Evolutionary conservation across 352 stramenopile genomes (phyloP), one percentile per base, ranked within the genome.

Genomic region (Pythium vanterpoolii): DNA sequence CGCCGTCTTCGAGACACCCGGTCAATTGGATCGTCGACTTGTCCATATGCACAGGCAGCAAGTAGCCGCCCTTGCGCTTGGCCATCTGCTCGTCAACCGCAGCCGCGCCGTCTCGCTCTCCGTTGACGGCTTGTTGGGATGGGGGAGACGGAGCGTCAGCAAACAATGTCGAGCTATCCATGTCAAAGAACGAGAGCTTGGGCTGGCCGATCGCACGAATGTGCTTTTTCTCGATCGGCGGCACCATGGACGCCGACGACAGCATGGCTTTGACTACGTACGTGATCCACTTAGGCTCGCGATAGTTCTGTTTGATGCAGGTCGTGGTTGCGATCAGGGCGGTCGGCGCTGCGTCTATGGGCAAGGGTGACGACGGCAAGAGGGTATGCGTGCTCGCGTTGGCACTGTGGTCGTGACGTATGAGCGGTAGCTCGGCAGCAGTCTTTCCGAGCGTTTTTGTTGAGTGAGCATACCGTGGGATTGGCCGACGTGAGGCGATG

Each of bases 261-360:
- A 89, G 60, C 31, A 74, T 80, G 16, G 82, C 83, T 48, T 88
- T 87, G 27, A 91, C 66, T 38, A 88, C 60, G 44, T 85, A 88
- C 28, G 86, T 66, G 60, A 74, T 83, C 82, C 82, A 91, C 36
- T 85, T 87, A 14, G 82, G 72, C 26, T 87, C 77, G 21, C 76
- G 72, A 19, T 77, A 87, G 2, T 59, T 80, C 45, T 88, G 76
- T 16, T 74, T 72, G 9, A 87, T 68, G 31, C 79, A 91, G 19
- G 77, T 69, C 16, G 69, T 81, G 0, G 60, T 72, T 1, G 66
- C 71, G 9, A 69, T 14, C 8, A 69, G 36, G 7, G 55, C 40
- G 2, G 42, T 26, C 8, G 21, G 18, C 0, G 28, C 13, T 30
- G 11, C 24, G n/a, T 54, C 27, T 5, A 26, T 38, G 19, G 31